phyloP scores from a whole-genome alignment of 495 filamentous ascomycete genomes.

The Trichoderma orchidacearum region DNA sequence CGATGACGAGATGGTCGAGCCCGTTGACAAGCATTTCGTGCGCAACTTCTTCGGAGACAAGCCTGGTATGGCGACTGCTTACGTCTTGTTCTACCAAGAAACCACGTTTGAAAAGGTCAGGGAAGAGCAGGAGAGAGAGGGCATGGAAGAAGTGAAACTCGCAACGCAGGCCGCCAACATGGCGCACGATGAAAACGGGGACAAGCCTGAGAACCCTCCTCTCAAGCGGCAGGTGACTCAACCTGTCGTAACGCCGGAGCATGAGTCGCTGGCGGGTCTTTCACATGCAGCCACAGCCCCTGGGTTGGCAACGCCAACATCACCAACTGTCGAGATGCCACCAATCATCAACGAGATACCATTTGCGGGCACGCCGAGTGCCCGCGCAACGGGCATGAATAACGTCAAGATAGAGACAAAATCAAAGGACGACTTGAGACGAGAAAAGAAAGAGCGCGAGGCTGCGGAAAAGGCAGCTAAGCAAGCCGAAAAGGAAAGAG shows the following conservation, averaged over 20 bases:
- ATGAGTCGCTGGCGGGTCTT: constrained; percentile 37
- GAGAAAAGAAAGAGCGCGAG: constrained; percentile 37
- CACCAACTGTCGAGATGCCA: neutral
- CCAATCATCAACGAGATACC: constrained; percentile 6
- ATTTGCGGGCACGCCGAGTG: constrained; percentile 17
- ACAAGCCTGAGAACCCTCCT: constrained; percentile 20
- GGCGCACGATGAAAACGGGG: constrained; percentile 26
- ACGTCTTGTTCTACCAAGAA: constrained; percentile 96
- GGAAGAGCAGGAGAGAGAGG: constrained; percentile 70
- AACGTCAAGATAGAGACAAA: constrained; percentile 23
- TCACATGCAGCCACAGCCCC: constrained; percentile 51
- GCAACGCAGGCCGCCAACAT: constrained; percentile 41
- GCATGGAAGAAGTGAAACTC: constrained; percentile 46
- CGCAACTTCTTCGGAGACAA: constrained; percentile 94
- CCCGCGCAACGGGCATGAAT: constrained; percentile 11
- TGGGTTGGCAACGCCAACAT: constrained; percentile 10
- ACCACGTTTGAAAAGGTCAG: constrained; percentile 82
- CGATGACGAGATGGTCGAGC: constrained; percentile 96
- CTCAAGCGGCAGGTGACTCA: constrained; percentile 26
- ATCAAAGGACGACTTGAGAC: constrained; percentile 39
- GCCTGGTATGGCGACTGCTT: constrained; percentile 83
- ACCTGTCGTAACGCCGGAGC: constrained; percentile 30
- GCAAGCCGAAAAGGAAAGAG: constrained; percentile 51
- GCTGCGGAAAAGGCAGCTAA: constrained; percentile 53
- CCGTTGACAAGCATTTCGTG: constrained; percentile 94